phyloP scores from a whole-genome alignment of 495 filamentous ascomycete species.

The Penicillium argentinense region DNA sequence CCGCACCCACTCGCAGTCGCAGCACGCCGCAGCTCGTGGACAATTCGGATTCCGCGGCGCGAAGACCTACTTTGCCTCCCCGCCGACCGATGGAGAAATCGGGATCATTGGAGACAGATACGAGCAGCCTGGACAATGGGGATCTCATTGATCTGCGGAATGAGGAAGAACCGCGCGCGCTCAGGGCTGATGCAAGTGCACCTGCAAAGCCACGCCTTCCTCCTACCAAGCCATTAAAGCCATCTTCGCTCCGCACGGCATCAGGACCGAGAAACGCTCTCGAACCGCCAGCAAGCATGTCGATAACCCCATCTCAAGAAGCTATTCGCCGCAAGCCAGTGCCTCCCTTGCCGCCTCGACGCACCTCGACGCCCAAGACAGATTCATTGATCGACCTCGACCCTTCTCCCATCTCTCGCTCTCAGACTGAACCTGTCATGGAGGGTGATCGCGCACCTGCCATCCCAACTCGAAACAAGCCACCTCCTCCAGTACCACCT shows the following conservation, averaged over 20 bases:
- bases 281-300: neutral
- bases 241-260: constrained; percentile 56
- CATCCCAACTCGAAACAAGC: constrained; percentile 18
- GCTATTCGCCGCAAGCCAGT: constrained; percentile 42
- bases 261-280: neutral
- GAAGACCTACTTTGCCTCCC: constrained; percentile 39
- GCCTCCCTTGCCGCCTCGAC: constrained; percentile 46
- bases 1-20: constrained; percentile 17
- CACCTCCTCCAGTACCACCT: constrained; percentile 34
- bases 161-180: constrained; percentile 39
- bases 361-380: constrained; percentile 24
- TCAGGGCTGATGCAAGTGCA: constrained; percentile 6
- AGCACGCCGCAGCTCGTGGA: constrained; percentile 32
- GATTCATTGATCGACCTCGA: constrained; percentile 18
- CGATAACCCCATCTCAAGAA: constrained; percentile 12
- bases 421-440: constrained; percentile 9
- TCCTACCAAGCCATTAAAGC: constrained; percentile 66
- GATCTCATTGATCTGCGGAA: constrained; percentile 67
- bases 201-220: constrained; percentile 35
- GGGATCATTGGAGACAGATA: constrained; percentile 14
- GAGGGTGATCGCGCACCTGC: constrained; percentile 1
- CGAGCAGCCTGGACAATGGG: constrained; percentile 43
- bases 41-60: constrained; percentile 23
- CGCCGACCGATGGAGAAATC: constrained; percentile 26
- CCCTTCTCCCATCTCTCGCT: constrained; percentile 14